Conservation (phyloP, 2,329 filamentous ascomycete genomes). For the Calonectria pseudoreteaudii region DNA sequence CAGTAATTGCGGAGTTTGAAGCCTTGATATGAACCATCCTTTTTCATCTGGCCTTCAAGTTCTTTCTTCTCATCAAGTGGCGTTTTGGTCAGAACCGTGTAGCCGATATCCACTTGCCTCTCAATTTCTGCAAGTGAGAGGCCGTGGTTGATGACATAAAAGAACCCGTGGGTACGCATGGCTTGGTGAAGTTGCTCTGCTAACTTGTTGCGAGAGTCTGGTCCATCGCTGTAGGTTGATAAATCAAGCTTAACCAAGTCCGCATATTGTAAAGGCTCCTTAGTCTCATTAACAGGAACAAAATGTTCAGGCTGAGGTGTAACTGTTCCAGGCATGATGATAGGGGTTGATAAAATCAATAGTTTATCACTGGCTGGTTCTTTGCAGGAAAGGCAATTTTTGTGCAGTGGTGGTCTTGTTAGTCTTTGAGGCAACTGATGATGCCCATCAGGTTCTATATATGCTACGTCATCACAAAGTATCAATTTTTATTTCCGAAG, state of each 20-base stretch:
- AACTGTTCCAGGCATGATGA: not conserved
- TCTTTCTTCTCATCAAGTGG: not conserved
- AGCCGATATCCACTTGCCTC: not conserved
- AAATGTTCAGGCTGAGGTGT: not conserved
- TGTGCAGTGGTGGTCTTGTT: too few species aligned
- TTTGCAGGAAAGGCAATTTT: not conserved
- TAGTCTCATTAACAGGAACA: not conserved
- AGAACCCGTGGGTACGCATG: not conserved
- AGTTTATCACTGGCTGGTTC: not conserved
- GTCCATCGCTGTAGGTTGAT: not conserved
- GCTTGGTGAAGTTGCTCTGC: not conserved
- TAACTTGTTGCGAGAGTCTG: not conserved
- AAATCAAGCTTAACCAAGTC: not conserved
- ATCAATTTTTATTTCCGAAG: not conserved
- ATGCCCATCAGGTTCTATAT: not conserved
- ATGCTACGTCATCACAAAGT: not conserved
- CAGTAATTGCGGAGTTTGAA: not conserved
- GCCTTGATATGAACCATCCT: not conserved
- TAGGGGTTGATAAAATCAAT: not conserved
- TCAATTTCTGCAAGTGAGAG: not conserved
- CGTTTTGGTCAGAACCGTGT: not conserved
- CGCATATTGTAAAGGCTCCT: not conserved
- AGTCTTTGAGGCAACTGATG: not conserved
- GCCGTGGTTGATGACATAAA: constrained; percentile 6
- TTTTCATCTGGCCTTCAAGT: not conserved